These are phyloP conservation scores for Pseudogymnoascus sp. DNA, from an alignment of 2,329 filamentous ascomycete species.

Conservation along the genomic window DNA sequence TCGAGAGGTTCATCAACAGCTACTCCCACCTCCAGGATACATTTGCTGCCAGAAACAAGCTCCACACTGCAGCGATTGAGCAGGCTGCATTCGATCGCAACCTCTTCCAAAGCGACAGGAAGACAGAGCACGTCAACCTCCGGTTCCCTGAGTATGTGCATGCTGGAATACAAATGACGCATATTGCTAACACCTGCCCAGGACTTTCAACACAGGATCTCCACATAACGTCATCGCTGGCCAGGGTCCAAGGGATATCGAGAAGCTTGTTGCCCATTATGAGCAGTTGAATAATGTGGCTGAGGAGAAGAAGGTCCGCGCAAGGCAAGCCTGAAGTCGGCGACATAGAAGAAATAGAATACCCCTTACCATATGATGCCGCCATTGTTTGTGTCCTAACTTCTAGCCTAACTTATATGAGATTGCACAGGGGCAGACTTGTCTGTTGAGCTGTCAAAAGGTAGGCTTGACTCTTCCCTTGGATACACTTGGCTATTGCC, in stretches of 20 bases:
- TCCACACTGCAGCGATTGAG: conserved; percentile 55
- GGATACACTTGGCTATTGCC: neutral
- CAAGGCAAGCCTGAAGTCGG: conserved; percentile 17
- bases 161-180: neutral
- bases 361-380: conserved; percentile 9
- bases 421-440: neutral
- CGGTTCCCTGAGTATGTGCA: conserved; percentile 57
- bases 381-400: neutral
- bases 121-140: conserved; percentile 43
- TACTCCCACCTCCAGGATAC: conserved; percentile 46
- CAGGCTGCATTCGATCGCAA: conserved; percentile 56
- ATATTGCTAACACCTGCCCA: conserved; percentile 32
- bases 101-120: conserved; percentile 44
- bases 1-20: conserved; percentile 46
- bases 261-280: conserved; percentile 55
- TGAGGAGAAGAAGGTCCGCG: conserved; percentile 46
- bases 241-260: conserved; percentile 48
- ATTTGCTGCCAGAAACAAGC: conserved; percentile 49
- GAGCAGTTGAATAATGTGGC: conserved; percentile 48
- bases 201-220: conserved; percentile 54
- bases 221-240: conserved; percentile 60
- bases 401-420: neutral
- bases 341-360: conserved; percentile 12
- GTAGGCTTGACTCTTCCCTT: neutral
- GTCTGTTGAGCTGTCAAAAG: neutral